Percentiles rank a stretch among this genome's conserved stretches.
Evolutionary conservation across 2,329 filamentous ascomycete genomes (phyloP).

Genomic region (Fusarium nelsonii): DNA sequence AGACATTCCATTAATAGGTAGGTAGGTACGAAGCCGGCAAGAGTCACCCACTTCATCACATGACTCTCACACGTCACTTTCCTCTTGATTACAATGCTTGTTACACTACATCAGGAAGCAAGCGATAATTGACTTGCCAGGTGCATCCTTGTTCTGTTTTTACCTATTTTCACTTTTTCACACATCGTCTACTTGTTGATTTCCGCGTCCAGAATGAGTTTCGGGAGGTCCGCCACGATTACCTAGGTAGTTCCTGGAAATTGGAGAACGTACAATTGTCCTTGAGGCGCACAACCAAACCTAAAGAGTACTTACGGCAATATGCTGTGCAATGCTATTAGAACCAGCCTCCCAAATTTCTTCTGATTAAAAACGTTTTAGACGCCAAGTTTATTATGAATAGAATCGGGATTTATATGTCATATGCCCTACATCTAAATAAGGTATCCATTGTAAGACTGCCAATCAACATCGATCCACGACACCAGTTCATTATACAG

Average conservation of each 20-base stretch:
- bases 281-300: neutral
- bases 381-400: neutral
- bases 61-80: constrained; percentile 25
- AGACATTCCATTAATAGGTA: neutral
- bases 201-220: neutral
- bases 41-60: constrained; percentile 32
- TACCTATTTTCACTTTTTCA: neutral
- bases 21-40: neutral
- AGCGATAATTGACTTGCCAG: constrained; percentile 2
- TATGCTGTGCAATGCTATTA: neutral
- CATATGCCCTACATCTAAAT: constrained; percentile 20
- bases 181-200: neutral
- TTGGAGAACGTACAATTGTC: constrained; percentile 3
- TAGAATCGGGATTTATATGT: neutral
- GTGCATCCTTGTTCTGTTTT: neutral
- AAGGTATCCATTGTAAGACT: constrained; percentile 48
- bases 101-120: neutral
- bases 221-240: neutral
- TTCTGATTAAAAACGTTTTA: too few species aligned
- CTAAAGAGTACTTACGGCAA: neutral
- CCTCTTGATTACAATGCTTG: neutral
- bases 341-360: neutral
- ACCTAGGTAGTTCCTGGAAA: neutral
- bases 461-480: constrained; percentile 56
- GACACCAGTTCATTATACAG: constrained; percentile 54